Percentiles rank a stretch among this genome's conserved stretches.
Evolutionary conservation across 345 rosid species (phyloP).

Genomic region (Syzygium aqueum): DNA sequence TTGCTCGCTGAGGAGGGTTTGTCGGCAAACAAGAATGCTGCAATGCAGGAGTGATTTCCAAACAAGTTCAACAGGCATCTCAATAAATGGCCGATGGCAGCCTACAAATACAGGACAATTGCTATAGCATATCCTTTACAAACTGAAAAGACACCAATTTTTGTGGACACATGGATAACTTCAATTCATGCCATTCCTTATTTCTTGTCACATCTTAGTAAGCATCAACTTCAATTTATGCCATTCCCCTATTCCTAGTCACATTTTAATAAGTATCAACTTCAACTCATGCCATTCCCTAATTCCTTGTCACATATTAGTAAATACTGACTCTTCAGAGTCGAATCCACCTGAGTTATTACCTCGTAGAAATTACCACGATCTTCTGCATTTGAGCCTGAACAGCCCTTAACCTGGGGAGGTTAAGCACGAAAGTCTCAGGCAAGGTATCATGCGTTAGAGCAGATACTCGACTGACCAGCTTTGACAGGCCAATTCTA

Average conservation of each 20-base stretch:
- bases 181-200: neutral
- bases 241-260: neutral
- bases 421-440: conserved; percentile 63
- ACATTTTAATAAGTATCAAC: neutral
- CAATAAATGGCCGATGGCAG: neutral
- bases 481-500: conserved; percentile 76
- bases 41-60: neutral
- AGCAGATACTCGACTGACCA: conserved; percentile 56
- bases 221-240: neutral
- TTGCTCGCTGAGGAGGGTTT: conserved; percentile 48
- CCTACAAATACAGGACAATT: neutral
- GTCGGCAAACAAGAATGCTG: conserved; percentile 84
- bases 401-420: conserved; percentile 54
- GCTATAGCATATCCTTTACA: neutral
- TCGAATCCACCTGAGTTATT: neutral
- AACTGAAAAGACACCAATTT: neutral
- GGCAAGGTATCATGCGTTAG: conserved; percentile 48
- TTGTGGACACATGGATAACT: neutral
- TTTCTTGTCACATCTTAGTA: neutral
- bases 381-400: conserved; percentile 84
- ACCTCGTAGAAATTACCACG: conserved; percentile 65
- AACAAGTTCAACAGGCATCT: neutral
- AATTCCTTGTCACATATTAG: neutral
- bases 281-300: neutral
- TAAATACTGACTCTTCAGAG: neutral